These are phyloP conservation scores for Bryopsis sp. DNA, from an alignment of 139 green algal genomes.

Conservation along the genomic window DNA sequence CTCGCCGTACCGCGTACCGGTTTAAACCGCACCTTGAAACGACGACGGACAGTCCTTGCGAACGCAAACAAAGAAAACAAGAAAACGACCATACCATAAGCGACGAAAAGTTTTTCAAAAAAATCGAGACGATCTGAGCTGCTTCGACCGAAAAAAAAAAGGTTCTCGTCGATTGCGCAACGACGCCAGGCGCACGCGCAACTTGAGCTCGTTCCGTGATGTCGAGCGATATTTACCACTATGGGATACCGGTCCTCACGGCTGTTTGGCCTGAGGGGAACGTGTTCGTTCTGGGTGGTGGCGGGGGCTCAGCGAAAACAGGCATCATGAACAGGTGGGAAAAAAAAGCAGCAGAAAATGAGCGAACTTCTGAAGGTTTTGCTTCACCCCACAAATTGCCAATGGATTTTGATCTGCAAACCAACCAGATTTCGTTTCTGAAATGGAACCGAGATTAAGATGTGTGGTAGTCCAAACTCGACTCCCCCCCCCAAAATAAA, in stretches of 20 bases:
- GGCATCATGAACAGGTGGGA: conserved; percentile 18
- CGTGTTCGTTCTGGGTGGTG: conserved; percentile 1
- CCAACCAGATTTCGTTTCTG: neutral
- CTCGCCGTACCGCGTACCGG: too few relatives aligned
- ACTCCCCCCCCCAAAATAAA: neutral
- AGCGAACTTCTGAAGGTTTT: neutral
- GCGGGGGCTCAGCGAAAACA: conserved; percentile 3
- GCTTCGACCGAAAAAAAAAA: too few relatives aligned
- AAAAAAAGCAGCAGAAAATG: neutral
- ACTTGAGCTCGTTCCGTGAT: too few relatives aligned
- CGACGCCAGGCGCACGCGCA: too few relatives aligned
- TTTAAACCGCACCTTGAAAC: too few relatives aligned
- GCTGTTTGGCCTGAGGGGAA: neutral
- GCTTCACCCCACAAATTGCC: neutral
- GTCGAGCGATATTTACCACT: conserved; percentile 5
- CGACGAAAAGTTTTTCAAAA: too few relatives aligned
- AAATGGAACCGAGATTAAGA: neutral
- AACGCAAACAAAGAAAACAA: too few relatives aligned
- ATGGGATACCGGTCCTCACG: conserved; percentile 13
- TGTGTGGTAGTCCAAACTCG: neutral
- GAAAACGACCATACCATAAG: too few relatives aligned
- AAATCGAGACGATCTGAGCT: too few relatives aligned
- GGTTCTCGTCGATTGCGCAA: too few relatives aligned
- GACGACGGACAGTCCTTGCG: too few relatives aligned
- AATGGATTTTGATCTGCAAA: neutral